These are phyloP conservation scores for Quercus lobata DNA, from an alignment of 331 rosid species.

Conservation along the genomic window DNA sequence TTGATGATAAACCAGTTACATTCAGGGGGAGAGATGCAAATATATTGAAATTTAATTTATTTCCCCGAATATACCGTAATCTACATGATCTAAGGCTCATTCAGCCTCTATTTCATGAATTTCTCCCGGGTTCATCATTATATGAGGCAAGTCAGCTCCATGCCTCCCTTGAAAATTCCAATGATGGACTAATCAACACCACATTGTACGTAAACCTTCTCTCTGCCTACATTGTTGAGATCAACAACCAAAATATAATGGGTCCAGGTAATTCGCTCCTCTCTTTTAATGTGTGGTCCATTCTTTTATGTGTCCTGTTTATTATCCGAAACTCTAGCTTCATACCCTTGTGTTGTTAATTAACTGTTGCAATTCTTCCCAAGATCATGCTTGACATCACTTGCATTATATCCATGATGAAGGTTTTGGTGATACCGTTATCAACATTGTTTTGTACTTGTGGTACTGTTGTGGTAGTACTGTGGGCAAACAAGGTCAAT, in stretches of 20 bases:
- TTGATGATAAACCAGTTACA: constrained; percentile 76
- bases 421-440: background rate
- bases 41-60: constrained; percentile 72
- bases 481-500: background rate
- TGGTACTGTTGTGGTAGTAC: background rate
- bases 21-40: constrained; percentile 74
- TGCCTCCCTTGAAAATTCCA: constrained; percentile 67
- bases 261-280: constrained; percentile 66
- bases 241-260: constrained; percentile 55
- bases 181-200: constrained; percentile 67
- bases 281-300: background rate
- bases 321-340: background rate
- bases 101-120: constrained; percentile 93
- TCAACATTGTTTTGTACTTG: background rate
- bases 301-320: background rate
- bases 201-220: constrained; percentile 80
- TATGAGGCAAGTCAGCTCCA: constrained; percentile 57
- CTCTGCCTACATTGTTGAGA: constrained; percentile 84
- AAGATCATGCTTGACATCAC: background rate
- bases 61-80: constrained; percentile 70
- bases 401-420: background rate
- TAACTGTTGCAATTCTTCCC: background rate
- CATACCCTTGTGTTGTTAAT: background rate
- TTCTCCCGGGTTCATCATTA: constrained; percentile 79
- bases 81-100: constrained; percentile 71